These are phyloP conservation scores for Capsella bursapastoris DNA, from an alignment of 345 rosid species.

Conservation along the genomic window DNA sequence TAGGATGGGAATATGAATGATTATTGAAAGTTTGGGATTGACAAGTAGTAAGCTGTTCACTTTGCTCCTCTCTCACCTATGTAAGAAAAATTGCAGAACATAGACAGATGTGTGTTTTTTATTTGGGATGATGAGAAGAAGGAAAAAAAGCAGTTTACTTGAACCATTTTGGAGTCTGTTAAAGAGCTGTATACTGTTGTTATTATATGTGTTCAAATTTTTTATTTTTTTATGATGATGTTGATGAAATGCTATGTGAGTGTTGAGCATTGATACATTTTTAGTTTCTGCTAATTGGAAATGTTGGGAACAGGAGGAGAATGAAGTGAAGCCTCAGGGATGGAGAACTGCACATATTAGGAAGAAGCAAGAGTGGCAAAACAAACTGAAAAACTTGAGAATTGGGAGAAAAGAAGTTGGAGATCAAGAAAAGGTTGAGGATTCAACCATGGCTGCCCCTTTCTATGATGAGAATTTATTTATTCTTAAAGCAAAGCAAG, in stretches of 20 bases:
- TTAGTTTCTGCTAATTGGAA: slow-evolving; percentile 21
- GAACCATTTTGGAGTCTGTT: slow-evolving; percentile 12
- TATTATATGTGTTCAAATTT: too few species aligned
- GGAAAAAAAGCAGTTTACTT: background rate
- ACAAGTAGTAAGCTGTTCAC: slow-evolving; percentile 24
- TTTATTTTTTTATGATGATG: background rate
- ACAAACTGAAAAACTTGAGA: slow-evolving; percentile 68
- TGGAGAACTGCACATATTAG: slow-evolving; percentile 66
- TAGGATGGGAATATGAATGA: background rate
- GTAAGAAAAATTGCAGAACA: background rate
- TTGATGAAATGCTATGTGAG: slow-evolving; percentile 16
- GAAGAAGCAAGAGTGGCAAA: slow-evolving; percentile 88
- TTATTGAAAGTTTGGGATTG: background rate
- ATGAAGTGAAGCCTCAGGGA: slow-evolving; percentile 63
- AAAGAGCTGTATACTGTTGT: background rate
- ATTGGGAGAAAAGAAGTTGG: slow-evolving; percentile 70
- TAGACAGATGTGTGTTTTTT: background rate
- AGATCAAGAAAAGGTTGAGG: slow-evolving; percentile 62
- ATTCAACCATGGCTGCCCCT: slow-evolving; percentile 65
- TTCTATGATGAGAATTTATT: slow-evolving; percentile 72
- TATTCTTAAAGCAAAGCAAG: slow-evolving; percentile 66
- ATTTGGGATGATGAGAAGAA: slow-evolving; percentile 4
- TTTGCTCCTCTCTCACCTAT: slow-evolving; percentile 4
- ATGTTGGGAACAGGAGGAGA: slow-evolving; percentile 49
- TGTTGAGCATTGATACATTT: background rate